A percentile compares a stretch with the other conserved stretches of the same genome.
Conservation (phyloP, 2,329 filamentous ascomycete genomes). For the Talaromyces sp. region DNA sequence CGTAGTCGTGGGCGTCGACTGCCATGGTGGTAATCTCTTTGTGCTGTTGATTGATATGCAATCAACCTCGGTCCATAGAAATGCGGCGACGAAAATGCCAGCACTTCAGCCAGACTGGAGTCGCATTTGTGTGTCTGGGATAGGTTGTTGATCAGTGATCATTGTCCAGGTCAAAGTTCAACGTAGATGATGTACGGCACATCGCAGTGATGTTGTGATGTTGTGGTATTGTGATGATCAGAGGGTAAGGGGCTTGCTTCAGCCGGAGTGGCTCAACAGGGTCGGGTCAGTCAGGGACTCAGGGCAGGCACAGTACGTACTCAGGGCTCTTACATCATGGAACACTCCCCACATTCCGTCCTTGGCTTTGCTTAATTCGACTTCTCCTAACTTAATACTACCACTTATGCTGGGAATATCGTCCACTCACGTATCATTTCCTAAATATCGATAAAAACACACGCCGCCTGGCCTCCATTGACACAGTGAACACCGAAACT, state of each 20-base stretch:
- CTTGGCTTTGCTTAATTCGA: neutral
- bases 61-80: neutral
- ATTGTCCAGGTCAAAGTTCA: neutral
- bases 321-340: neutral
- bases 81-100: neutral
- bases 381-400: neutral
- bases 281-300: neutral
- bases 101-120: constrained; percentile 1
- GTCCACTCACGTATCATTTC: neutral
- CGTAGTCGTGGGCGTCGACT: constrained; percentile 33
- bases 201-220: neutral
- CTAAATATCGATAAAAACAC: neutral
- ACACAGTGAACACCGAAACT: neutral
- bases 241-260: neutral
- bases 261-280: neutral
- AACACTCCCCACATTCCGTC: neutral
- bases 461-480: neutral
- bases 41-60: neutral
- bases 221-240: neutral
- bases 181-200: too few relatives aligned
- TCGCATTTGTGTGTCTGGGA: neutral
- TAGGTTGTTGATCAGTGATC: neutral
- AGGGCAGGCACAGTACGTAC: too few relatives aligned
- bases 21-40: constrained; percentile 27
- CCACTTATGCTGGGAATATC: neutral